phyloP scores from a whole-genome alignment of 1,139 yeast species.

The Protomyces lactucae-debilis region DNA sequence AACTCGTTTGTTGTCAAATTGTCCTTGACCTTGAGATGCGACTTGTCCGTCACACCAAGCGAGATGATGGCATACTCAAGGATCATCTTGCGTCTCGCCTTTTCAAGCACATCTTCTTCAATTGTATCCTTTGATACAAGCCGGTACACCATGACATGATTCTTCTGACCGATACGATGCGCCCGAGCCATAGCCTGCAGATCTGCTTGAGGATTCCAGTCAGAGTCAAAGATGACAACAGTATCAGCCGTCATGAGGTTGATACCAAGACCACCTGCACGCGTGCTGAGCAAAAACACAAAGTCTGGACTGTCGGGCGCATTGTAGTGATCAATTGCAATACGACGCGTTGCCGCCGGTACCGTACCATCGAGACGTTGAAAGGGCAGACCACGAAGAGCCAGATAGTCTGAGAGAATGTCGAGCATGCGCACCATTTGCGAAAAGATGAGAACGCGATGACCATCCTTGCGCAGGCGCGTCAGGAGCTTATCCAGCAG shows the following conservation, averaged over 20 bases:
- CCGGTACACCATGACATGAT: constrained; percentile 91
- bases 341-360: constrained; percentile 87
- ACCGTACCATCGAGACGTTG: constrained; percentile 96
- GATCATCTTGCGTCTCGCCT: constrained; percentile 97
- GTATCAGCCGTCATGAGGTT: constrained; percentile 98
- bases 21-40: constrained; percentile 54
- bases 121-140: constrained; percentile 96
- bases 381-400: constrained; percentile 82
- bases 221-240: constrained; percentile 93
- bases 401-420: constrained; percentile 86
- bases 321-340: constrained; percentile 93
- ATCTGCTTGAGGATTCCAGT: constrained; percentile 99
- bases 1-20: constrained; percentile 74
- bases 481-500: constrained; percentile 81
- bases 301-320: constrained; percentile 91
- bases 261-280: constrained; percentile 99
- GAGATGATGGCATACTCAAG: constrained; percentile 95
- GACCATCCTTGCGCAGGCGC: constrained; percentile 85
- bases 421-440: constrained; percentile 96
- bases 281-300: constrained; percentile 81
- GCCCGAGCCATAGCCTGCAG: constrained; percentile 99
- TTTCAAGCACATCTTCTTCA: constrained; percentile 92
- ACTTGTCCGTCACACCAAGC: constrained; percentile 78
- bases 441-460: constrained; percentile 85
- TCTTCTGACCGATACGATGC: constrained; percentile 94